Conservation (phyloP, 108 stramenopile species). For the Skeletonema potamos region DNA sequence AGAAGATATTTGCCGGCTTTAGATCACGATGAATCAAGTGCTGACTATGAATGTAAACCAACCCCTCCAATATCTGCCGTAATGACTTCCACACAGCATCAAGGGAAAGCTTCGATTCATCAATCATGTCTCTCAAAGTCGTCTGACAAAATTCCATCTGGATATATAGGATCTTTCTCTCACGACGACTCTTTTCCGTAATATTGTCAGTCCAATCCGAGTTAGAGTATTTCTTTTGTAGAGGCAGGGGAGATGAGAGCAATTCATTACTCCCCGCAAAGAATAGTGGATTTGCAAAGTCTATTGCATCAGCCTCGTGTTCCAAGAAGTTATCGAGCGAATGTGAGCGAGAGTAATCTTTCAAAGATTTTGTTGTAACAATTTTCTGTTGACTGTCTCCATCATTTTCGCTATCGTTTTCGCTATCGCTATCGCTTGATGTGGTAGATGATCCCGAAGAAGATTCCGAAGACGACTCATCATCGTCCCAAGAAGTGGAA, state of each 20-base stretch:
- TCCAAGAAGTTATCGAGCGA: conserved; percentile 49
- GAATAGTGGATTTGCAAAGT: conserved; percentile 38
- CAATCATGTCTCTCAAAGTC: conserved; percentile 76
- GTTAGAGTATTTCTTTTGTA: not conserved
- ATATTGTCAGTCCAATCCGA: conserved; percentile 8
- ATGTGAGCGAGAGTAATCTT: conserved; percentile 4
- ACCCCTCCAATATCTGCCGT: conserved; percentile 80
- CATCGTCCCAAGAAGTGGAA: conserved; percentile 1
- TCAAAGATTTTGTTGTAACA: not conserved
- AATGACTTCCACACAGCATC: conserved; percentile 70
- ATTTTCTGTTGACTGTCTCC: not conserved
- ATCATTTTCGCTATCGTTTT: not conserved
- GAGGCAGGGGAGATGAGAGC: not conserved
- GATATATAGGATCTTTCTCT: conserved; percentile 39
- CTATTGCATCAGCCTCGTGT: conserved; percentile 26
- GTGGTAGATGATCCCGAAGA: conserved; percentile 22
- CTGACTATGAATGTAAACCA: conserved; percentile 69
- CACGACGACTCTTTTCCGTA: conserved; percentile 7
- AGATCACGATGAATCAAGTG: conserved; percentile 75
- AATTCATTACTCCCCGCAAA: conserved; percentile 12
- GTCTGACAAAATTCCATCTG: conserved; percentile 87
- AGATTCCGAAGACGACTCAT: not conserved
- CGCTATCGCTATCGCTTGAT: conserved; percentile 1
- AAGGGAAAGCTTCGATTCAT: conserved; percentile 48
- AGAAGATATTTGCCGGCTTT: conserved; percentile 34